Percentiles rank a stretch among this genome's conserved stretches.
Conservation (phyloP, 768 basidiomycete species). For the Termitomyces sp. region DNA sequence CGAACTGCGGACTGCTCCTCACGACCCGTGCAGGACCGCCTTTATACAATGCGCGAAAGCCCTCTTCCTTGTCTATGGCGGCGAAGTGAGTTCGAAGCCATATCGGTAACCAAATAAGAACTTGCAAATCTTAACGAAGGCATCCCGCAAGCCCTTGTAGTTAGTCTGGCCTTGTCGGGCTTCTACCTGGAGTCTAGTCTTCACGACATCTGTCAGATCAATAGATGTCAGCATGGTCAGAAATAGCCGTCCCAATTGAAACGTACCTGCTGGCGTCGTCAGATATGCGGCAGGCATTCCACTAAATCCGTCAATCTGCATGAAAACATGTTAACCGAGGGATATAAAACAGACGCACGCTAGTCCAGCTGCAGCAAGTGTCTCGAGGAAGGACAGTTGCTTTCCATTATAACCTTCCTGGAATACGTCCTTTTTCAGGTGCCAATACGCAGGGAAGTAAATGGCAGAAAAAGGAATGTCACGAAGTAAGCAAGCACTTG, state of each 20-base stretch:
- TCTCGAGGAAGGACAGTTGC: constrained; percentile 85
- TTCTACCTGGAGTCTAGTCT: constrained; percentile 94
- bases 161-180: constrained; percentile 85
- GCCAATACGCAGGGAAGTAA: constrained; percentile 85
- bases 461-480: constrained; percentile 98
- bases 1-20: constrained; percentile 91
- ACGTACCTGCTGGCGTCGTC: constrained; percentile 81
- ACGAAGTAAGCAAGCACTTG: constrained; percentile 87
- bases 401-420: constrained; percentile 95
- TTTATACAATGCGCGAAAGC: constrained; percentile 86
- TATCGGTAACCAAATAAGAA: not conserved
- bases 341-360: constrained; percentile 50
- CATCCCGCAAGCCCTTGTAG: constrained; percentile 88
- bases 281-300: constrained; percentile 98
- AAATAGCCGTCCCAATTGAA: constrained; percentile 12
- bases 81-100: constrained; percentile 8
- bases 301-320: constrained; percentile 40
- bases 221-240: constrained; percentile 12
- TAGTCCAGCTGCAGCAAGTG: constrained; percentile 74
- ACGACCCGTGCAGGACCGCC: constrained; percentile 86
- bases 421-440: constrained; percentile 91
- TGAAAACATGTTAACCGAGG: constrained; percentile 18
- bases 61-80: constrained; percentile 75
- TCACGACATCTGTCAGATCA: constrained; percentile 75
- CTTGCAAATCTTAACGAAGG: constrained; percentile 86